These are phyloP conservation scores for Citrus glauca DNA, from an alignment of 345 rosid species.

Conservation along the genomic window DNA sequence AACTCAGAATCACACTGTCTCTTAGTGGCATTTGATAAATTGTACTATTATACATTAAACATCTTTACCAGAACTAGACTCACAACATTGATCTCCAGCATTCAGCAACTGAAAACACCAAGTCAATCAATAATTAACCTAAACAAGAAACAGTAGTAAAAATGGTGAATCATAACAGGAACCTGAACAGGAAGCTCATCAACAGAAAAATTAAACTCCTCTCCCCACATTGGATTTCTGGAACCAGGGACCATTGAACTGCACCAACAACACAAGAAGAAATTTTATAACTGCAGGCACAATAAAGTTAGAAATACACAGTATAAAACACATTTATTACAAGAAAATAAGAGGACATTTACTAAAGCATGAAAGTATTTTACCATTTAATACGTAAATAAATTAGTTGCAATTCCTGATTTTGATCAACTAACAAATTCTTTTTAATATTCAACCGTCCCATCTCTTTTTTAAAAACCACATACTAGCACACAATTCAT, in stretches of 20 bases:
- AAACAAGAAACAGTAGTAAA: neutral
- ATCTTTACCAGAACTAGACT: neutral
- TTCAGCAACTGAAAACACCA: neutral
- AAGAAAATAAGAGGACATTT: neutral
- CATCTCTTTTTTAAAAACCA: neutral
- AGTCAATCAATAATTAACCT: neutral
- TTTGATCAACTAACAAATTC: neutral
- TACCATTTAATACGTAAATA: neutral
- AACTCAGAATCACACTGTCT: neutral
- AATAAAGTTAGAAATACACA: neutral
- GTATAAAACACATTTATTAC: neutral
- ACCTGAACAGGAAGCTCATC: conserved; percentile 95
- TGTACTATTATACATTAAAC: neutral
- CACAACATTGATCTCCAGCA: neutral
- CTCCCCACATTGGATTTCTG: conserved; percentile 99
- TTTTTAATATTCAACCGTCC: neutral
- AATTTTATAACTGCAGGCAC: neutral
- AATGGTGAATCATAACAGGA: conserved; percentile 11
- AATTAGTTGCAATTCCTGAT: neutral
- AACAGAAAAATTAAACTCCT: conserved; percentile 86
- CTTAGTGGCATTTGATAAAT: neutral
- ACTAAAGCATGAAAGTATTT: neutral
- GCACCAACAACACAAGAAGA: conserved; percentile 26
- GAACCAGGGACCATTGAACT: conserved; percentile 99
- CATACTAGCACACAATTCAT: neutral